Evolutionary conservation across 805 yeast species (phyloP).

Genomic region (Metschnikowia amazonensis): DNA sequence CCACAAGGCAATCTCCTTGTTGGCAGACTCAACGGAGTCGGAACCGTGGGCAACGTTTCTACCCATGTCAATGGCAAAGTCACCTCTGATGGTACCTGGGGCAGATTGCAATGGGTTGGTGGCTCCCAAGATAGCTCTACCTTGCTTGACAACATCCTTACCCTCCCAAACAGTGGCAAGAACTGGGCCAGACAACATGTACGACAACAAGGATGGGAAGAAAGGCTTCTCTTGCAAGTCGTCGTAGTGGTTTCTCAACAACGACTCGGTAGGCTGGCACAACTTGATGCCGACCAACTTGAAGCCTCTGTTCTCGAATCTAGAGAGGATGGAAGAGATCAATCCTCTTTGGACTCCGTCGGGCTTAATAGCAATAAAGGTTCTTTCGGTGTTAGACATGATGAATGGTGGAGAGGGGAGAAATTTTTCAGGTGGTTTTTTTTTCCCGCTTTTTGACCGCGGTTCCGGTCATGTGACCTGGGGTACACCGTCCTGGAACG

Average conservation of each 20-base stretch:
- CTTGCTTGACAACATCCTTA: constrained; percentile 98
- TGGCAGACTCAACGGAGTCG: constrained; percentile 96
- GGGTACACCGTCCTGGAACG: neutral
- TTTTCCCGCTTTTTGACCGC: constrained; percentile 1
- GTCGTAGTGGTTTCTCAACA: constrained; percentile 90
- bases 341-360: constrained; percentile 99
- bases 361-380: constrained; percentile 93
- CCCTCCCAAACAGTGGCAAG: constrained; percentile 99
- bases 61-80: constrained; percentile 97
- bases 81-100: constrained; percentile 99
- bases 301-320: constrained; percentile 97
- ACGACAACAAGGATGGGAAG: constrained; percentile 93
- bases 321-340: constrained; percentile 79
- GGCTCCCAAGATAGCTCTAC: constrained; percentile 97
- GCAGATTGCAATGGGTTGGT: constrained; percentile 97
- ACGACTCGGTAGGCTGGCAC: constrained; percentile 77
- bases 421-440: constrained; percentile 4
- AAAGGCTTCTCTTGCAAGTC: constrained; percentile 96
- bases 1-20: constrained; percentile 95
- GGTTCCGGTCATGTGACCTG: constrained; percentile 1
- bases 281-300: constrained; percentile 95
- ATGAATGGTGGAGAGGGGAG: constrained; percentile 17
- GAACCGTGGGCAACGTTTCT: constrained; percentile 99
- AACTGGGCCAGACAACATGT: constrained; percentile 98
- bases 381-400: constrained; percentile 71